Evolutionary conservation across 2,329 filamentous ascomycete genomes (phyloP).

Genomic region (Beauveria caledonica): DNA sequence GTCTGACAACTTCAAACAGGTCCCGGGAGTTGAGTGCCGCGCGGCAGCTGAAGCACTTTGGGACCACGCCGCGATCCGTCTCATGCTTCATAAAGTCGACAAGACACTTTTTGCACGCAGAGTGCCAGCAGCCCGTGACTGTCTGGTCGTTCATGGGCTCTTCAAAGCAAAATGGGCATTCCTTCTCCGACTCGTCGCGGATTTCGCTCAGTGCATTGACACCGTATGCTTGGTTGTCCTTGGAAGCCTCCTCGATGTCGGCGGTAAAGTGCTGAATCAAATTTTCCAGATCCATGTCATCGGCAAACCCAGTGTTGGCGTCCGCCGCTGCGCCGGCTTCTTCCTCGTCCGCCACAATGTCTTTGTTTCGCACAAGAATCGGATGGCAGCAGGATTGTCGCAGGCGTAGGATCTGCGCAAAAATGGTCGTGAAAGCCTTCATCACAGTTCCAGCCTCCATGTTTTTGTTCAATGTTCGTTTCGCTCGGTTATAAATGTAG

Average conservation of each 20-base stretch:
- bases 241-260: slow-evolving; percentile 52
- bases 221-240: slow-evolving; percentile 60
- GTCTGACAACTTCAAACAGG: slow-evolving; percentile 83
- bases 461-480: slow-evolving; percentile 75
- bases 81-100: slow-evolving; percentile 84
- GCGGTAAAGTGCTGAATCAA: slow-evolving; percentile 79
- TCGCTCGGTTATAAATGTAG: slow-evolving; percentile 76
- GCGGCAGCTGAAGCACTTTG: slow-evolving; percentile 86
- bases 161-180: slow-evolving; percentile 91
- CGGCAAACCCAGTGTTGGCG: slow-evolving; percentile 69
- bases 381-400: slow-evolving; percentile 94
- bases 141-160: slow-evolving; percentile 93
- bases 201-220: slow-evolving; percentile 86
- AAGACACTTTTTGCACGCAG: slow-evolving; percentile 90
- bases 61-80: slow-evolving; percentile 62
- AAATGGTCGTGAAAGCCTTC: slow-evolving; percentile 95
- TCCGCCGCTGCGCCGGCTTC: slow-evolving; percentile 69
- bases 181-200: slow-evolving; percentile 75
- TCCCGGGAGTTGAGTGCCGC: slow-evolving; percentile 74
- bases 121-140: slow-evolving; percentile 96
- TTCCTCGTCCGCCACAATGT: slow-evolving; percentile 79
- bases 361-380: slow-evolving; percentile 75
- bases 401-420: slow-evolving; percentile 88
- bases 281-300: slow-evolving; percentile 91
- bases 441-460: slow-evolving; percentile 86